Conservation (phyloP, 805 yeast species). For the Candida yuanshanica region DNA sequence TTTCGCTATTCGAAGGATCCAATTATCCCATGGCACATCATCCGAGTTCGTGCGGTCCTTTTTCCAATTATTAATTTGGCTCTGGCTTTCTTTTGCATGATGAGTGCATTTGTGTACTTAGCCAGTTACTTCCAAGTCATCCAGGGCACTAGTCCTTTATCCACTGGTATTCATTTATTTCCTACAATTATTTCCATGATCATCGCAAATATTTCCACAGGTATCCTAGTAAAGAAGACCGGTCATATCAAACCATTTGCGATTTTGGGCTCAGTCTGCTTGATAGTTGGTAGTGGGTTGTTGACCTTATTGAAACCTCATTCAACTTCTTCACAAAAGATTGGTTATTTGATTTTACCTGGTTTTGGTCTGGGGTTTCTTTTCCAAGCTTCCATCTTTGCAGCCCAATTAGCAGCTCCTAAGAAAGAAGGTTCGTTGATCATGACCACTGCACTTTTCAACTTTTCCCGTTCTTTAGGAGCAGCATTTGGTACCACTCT, state of each 20-base stretch:
- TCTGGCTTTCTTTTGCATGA: slow-evolving; percentile 2
- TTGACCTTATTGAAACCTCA: slow-evolving; percentile 26
- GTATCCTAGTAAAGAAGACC: slow-evolving; percentile 31
- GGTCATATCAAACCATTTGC: slow-evolving; percentile 37
- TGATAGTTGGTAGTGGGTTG: slow-evolving; percentile 34
- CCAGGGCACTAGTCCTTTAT: slow-evolving; percentile 32
- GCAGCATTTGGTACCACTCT: slow-evolving; percentile 36
- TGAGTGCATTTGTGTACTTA: slow-evolving; percentile 18
- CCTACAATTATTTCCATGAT: slow-evolving; percentile 36
- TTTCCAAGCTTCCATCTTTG: slow-evolving; percentile 29
- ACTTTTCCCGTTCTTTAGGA: slow-evolving; percentile 37
- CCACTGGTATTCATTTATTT: slow-evolving; percentile 39
- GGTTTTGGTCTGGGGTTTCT: slow-evolving; percentile 33
- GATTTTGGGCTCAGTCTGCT: slow-evolving; percentile 28
- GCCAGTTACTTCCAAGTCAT: slow-evolving; percentile 41
- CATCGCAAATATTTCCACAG: slow-evolving; percentile 24
- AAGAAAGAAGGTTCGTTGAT: slow-evolving; percentile 42
- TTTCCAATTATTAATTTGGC: neutral
- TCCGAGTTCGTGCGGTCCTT: neutral
- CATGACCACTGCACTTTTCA: slow-evolving; percentile 37
- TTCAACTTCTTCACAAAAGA: slow-evolving; percentile 24
- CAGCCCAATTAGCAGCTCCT: slow-evolving; percentile 37
- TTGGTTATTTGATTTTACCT: slow-evolving; percentile 33
- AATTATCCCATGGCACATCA: neutral
- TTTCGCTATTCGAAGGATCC: neutral